Conservation (phyloP, 371 early-diverging fungal genomes). For the Saksenaea vasiformis region DNA sequence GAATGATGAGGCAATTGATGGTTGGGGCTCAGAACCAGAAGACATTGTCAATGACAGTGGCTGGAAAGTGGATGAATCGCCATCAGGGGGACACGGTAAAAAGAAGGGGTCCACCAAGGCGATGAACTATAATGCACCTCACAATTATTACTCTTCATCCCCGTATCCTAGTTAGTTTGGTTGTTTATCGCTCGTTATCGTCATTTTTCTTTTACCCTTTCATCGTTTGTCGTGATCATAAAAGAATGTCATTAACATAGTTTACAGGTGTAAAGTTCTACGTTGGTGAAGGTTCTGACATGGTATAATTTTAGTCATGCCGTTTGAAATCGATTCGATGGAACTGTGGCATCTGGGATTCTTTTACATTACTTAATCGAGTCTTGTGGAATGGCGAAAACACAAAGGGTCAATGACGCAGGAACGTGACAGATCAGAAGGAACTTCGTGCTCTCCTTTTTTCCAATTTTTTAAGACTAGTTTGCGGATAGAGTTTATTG, state of each 20-base stretch:
- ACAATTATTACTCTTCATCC: not conserved
- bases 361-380: no score
- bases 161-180: not conserved
- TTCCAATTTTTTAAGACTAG: no score
- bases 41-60: not conserved
- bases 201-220: not conserved
- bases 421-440: no score
- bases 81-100: not conserved
- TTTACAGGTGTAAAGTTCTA: no score
- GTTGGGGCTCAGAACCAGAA: not conserved
- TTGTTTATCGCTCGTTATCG: not conserved
- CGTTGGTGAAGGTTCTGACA: no score
- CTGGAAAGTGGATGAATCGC: not conserved
- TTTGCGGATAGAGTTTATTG: no score
- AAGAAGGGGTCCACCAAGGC: not conserved
- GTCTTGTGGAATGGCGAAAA: no score
- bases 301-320: no score
- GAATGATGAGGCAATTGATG: not conserved
- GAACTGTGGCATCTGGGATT: no score
- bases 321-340: no score
- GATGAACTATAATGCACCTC: constrained; percentile 2
- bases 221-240: constrained; percentile 4
- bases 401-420: no score
- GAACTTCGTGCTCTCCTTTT: no score
- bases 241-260: not conserved